Conservation (phyloP, 805 yeast species). For the Trichomonascus vanleenenianus region DNA sequence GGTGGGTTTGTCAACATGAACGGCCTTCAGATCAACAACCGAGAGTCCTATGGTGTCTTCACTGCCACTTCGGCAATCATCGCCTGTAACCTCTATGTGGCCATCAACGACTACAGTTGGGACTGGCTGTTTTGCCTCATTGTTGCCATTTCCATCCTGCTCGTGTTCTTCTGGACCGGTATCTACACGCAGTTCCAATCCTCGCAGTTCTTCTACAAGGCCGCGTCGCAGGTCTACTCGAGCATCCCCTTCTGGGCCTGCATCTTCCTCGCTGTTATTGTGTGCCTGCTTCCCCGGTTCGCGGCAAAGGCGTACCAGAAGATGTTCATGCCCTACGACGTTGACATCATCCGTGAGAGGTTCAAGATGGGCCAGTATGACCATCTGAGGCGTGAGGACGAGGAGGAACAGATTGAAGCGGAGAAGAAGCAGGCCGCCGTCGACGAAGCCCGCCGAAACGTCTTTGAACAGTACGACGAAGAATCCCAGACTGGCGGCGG, state of each 20-base stretch:
- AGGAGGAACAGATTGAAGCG: background rate
- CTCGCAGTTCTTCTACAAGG: constrained; percentile 51
- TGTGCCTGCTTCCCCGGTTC: constrained; percentile 53
- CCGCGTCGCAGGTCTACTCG: constrained; percentile 55
- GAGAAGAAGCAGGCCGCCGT: background rate
- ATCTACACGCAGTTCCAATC: constrained; percentile 49
- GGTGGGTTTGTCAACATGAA: constrained; percentile 35
- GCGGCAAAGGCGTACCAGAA: constrained; percentile 41
- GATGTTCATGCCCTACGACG: constrained; percentile 49
- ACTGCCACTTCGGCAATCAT: constrained; percentile 50
- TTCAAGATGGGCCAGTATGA: constrained; percentile 40
- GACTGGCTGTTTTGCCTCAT: constrained; percentile 55
- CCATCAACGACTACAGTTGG: constrained; percentile 63
- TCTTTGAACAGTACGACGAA: background rate
- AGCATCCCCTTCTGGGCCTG: constrained; percentile 54
- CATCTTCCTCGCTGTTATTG: constrained; percentile 43
- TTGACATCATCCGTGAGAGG: constrained; percentile 57
- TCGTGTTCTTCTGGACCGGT: constrained; percentile 66
- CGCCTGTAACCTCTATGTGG: constrained; percentile 52
- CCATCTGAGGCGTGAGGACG: constrained; percentile 9
- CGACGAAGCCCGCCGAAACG: background rate
- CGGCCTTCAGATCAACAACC: constrained; percentile 51
- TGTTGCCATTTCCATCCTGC: constrained; percentile 43
- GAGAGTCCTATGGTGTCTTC: constrained; percentile 59
- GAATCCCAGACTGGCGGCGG: background rate